Base-by-base conservation (phyloP, 306 rosid genomes). In the Dicorynia guianensis region DNA sequence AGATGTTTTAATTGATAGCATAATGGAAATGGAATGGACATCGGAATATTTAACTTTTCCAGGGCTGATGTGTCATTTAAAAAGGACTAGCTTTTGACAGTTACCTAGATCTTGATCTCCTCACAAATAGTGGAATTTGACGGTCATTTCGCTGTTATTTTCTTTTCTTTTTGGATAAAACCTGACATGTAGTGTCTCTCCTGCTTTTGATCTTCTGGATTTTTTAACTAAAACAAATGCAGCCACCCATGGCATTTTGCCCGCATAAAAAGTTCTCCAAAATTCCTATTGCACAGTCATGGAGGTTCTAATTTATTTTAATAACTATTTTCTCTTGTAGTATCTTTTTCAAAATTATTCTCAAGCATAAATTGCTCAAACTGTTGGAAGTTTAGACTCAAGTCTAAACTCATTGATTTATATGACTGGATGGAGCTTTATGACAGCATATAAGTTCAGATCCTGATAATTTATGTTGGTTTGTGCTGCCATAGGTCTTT, bases 181-280 rank as follows among this genome's bases (percentile, higher is more conserved):
- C 19, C 47, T 43, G 8, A 56, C 13, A 3, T 6, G 8, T 7
- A 30, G 14, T 30, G 58, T 47, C 49, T 67, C 8, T 48, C 33
- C 49, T 47, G 72, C 35, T 48, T 47, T 67, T 48, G 54, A 11
- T 13, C 18, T 40, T 47, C 11, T 40, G 7, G 59, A 44, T 11
- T 19, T 60, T 59, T 47, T 4, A 20, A 12, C 18, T 6, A 7
- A 56, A 42, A 40, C 69, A 17, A 17, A 5, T 8, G 11, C 35
- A 15, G 53, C 54, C 52, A 76, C 6, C 58, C 59, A 47, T 55
- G 68, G 8, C 44, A 52, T 53, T 55, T 25, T 25, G 30, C 7
- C 19, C 20, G 63, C 15, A 43, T 48, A 38, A 13, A 7, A 42
- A 14, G 10, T 15, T 42, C 42, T 62, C 40, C 20, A 13, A 15